These are phyloP conservation scores for Calcarisporium arbuscula DNA, from an alignment of 2,329 filamentous ascomycete species.

Conservation along the genomic window DNA sequence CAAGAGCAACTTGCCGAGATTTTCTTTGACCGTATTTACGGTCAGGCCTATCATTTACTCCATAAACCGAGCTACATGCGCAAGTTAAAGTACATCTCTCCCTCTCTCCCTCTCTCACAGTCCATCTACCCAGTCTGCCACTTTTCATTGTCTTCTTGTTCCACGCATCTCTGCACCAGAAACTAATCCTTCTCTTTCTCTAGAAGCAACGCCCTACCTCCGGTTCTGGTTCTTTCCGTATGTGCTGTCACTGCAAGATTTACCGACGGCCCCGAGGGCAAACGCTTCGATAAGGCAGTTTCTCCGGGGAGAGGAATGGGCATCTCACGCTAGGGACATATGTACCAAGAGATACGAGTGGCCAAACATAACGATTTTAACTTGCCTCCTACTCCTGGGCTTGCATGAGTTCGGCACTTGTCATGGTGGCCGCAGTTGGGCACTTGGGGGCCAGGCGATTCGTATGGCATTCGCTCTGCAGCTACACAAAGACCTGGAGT, in stretches of 20 bases:
- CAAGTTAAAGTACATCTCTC: conserved; percentile 55
- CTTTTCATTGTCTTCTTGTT: conserved; percentile 7
- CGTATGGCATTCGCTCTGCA: conserved; percentile 96
- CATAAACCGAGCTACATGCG: conserved; percentile 98
- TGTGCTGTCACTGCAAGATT: conserved; percentile 95
- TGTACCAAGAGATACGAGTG: conserved; percentile 83
- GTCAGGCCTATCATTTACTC: conserved; percentile 87
- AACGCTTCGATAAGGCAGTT: conserved; percentile 68
- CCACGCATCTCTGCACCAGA: no score
- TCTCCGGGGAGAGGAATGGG: conserved; percentile 86
- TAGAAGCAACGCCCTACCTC: conserved; percentile 59
- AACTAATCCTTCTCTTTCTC: no score
- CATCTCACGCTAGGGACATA: conserved; percentile 77
- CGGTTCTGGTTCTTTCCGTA: conserved; percentile 86
- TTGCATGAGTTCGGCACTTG: conserved; percentile 96
- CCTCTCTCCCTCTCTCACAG: neutral
- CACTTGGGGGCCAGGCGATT: conserved; percentile 88
- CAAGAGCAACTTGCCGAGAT: conserved; percentile 91
- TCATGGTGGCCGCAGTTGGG: conserved; percentile 93
- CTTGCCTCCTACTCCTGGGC: conserved; percentile 79
- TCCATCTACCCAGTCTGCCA: neutral
- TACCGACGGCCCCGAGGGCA: conserved; percentile 77
- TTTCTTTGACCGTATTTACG: conserved; percentile 94
- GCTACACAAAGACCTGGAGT: conserved; percentile 83
- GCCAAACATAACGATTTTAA: conserved; percentile 93